These are phyloP conservation scores for Echium plantagineum DNA, from an alignment of 257 asterid species.

Conservation along the genomic window DNA sequence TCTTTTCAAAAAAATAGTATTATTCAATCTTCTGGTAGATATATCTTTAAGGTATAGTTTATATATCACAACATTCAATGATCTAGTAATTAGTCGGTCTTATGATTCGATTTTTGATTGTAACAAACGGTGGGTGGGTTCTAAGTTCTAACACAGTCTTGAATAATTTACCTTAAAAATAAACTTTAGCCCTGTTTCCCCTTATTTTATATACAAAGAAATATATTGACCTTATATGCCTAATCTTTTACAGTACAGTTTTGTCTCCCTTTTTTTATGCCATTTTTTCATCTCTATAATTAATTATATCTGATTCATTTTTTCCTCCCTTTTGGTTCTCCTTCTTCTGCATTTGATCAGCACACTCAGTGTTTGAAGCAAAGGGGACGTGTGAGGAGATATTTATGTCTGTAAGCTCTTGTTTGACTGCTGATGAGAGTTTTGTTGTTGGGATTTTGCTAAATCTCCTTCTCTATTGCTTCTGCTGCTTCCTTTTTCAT, in stretches of 20 bases:
- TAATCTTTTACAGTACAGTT: constrained; percentile 24
- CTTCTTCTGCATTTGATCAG: not conserved
- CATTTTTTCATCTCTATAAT: not conserved
- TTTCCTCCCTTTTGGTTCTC: constrained; percentile 12
- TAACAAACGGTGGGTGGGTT: too few species aligned
- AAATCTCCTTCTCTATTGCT: constrained; percentile 33
- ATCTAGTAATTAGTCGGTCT: too few species aligned
- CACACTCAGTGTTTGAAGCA: not conserved
- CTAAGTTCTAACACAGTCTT: too few species aligned
- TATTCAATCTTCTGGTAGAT: too few species aligned
- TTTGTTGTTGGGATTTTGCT: constrained; percentile 35
- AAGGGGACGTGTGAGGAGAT: constrained; percentile 18
- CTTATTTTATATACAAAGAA: not conserved
- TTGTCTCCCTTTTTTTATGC: constrained; percentile 2
- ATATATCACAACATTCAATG: too few species aligned
- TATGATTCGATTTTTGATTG: too few species aligned
- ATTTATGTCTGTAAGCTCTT: constrained; percentile 81
- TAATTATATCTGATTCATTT: constrained; percentile 24
- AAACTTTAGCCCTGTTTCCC: too few species aligned
- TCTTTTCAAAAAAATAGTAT: too few species aligned
- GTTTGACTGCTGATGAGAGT: constrained; percentile 28
- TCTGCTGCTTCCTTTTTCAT: constrained; percentile 15
- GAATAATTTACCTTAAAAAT: too few species aligned
- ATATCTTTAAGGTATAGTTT: too few species aligned
- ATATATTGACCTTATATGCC: constrained; percentile 44